Evolutionary conservation across 345 rosid species (phyloP), one percentile per base, ranked within the genome.

Genomic region (Eucalyptus tenuipes): DNA sequence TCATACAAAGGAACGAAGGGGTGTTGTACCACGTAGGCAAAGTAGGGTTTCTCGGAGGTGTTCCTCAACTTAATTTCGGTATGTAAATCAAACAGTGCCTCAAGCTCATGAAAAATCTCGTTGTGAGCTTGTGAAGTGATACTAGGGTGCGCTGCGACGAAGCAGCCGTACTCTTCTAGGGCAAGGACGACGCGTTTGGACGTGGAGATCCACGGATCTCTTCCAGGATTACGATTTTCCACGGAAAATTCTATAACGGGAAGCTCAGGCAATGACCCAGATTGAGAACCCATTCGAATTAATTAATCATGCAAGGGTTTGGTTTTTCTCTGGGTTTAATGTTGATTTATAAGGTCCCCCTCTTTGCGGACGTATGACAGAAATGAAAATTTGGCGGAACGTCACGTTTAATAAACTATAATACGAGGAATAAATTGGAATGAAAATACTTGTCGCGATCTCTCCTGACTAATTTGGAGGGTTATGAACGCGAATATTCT

Each of bases 101-200:
- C 29, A 5, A 55, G 61, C 10, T 24, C 61, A 24, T 22, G 59
- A 2, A 55, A 55, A 22, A 24, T 55, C 10, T 55, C 27, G 6
- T 55, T 55, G 61, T 55, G 61, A 55, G 93, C 92, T 49, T 89
- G 87, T 42, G 31, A 10, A 4, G 93, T 66, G 85, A 91, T 92
- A 71, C 40, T 88, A 50, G 91, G 90, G 88, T 88, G 92, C 29
- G 87, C 88, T 7, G 93, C 94, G 48, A 90, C 92, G 48, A 96
- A 94, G 88, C 94, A 95, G 29, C 96, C 95, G 33, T 91, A 92
- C 31, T 92, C 88, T 71, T 96, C 95, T 45, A 95, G 92, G 31
- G 95, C 95, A 80, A 86, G 53, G 49, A 90, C 90, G 86, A 96
- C 90, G 8, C 89, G 80, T 5, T 90, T 81, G 90, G 95, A 88